Evolutionary conservation across 768 basidiomycete genomes (phyloP).

Genomic region (Hortiboletus campestris): DNA sequence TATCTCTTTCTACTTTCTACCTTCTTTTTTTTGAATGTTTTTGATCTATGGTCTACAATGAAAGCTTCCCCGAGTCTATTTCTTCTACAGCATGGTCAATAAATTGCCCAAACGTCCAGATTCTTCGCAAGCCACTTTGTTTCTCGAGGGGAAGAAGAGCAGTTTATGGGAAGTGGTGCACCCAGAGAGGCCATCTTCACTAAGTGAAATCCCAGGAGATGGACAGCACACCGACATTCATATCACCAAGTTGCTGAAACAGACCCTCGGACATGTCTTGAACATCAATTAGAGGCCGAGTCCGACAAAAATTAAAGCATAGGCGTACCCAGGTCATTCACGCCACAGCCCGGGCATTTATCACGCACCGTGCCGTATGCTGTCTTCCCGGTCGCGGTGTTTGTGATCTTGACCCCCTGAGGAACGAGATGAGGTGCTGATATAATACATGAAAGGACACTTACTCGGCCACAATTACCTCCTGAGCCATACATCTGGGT

Average conservation of each 20-base stretch:
- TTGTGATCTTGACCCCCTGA: constrained; percentile 57
- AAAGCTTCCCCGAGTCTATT: too few relatives aligned
- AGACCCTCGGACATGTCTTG: constrained; percentile 62
- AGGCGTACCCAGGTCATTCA: constrained; percentile 52
- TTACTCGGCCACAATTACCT: constrained; percentile 58
- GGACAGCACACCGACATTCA: constrained; percentile 45
- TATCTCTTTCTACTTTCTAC: too few relatives aligned
- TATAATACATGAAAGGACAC: constrained; percentile 13
- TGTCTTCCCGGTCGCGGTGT: constrained; percentile 48
- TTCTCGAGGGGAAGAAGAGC: too few relatives aligned
- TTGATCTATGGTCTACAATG: too few relatives aligned
- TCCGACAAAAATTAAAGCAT: background rate
- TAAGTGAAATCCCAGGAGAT: constrained; percentile 58
- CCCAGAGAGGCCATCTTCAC: constrained; percentile 35
- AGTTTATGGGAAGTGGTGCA: background rate
- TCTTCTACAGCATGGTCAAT: too few relatives aligned
- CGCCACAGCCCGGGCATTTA: constrained; percentile 53
- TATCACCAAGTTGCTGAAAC: constrained; percentile 51
- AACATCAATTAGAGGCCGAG: background rate
- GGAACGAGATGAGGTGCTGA: constrained; percentile 4
- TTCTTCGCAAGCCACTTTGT: too few relatives aligned
- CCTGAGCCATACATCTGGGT: constrained; percentile 50
- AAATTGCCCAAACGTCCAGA: too few relatives aligned
- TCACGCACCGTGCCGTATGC: constrained; percentile 53
- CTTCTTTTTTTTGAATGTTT: too few relatives aligned